Evolutionary conservation across 73 alveolate species (phyloP), one percentile per base, ranked within the genome.

Genomic region (Paramecium sexaurelia): DNA sequence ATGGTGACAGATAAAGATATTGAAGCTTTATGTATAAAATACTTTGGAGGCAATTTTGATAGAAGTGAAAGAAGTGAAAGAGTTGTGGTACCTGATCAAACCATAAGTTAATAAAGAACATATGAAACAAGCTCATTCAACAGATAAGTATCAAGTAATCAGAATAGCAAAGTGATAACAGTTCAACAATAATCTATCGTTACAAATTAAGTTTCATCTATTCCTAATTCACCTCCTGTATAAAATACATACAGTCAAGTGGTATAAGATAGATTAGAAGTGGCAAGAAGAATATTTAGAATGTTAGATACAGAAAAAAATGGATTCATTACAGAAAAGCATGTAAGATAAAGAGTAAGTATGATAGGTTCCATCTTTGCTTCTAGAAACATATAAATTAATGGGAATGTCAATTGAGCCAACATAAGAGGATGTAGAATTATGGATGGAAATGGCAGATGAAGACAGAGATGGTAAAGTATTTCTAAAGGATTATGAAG

Each of bases 401-500:
- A 78, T 78, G 90, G 73, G 73, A 20, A 78, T 78, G 68, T 32
- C 68, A n/a, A 29, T 41, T 7, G 68, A 39, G 19, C 75, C 90
- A 78, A 39, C 90, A 19, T 27, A 78, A 39, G 90, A 78, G 24
- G 90, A 78, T 78, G 90, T 78, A 45, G 90, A 78, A 45, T 78
- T 78, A 45, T 78, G 90, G 90, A 78, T 78, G 90, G 68, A 78
- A 11, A 78, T 78, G 90, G 90, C 90, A 19, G 90, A 78, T 45
- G 55, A 32, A 24, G 90, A 78, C 29, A 39, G 71, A 78, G 90
- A 78, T 78, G 90, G 90, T 20, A 78, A 45, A 19, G 90, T 78
- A 24, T 78, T 17, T 45, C 17, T 78, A 61, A 39, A 39, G 55
- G 90, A 78, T 40, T 78, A 78, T 78, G 90, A 78, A 24, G 55